Base-by-base conservation (phyloP, 371 early-diverging fungal species). In the Mucor piriformis region DNA sequence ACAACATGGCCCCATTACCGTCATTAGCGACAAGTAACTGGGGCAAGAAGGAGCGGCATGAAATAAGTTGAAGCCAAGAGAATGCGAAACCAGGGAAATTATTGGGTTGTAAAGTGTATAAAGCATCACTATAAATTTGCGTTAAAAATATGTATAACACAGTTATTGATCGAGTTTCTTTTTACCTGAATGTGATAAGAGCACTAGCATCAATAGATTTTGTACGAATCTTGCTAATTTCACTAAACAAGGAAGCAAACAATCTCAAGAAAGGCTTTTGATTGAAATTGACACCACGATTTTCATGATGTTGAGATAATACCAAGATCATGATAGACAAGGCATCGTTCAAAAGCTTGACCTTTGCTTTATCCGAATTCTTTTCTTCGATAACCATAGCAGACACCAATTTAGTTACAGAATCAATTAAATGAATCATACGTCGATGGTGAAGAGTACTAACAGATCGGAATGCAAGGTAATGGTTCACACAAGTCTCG, bases 1-100 rank as follows among this genome's bases (percentile, higher is more conserved):
- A 94, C 44, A 90, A 75, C 8, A 88, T 85, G 93, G 96, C 95
- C 16, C 89, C 88, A 61, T 84, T 77, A 63, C 20, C 33, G 35
- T 72, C 73, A 54, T 64, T 62, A 10, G 59, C 61, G 8, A 63
- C 74, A 42, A 94, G 74, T 27, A 98, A 73, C 38, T 90, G 90
- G 18, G 97, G 92, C 83, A 99, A 85, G 66, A 95, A 91, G 42
- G 83, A 81, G 0, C 96, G 87, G 61, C 96, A 94, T 6, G 95
- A 92, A 29, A 97, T 87, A 23, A 99, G 74, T 65, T 92, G 89
- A 29, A 98, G 81, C 99, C 99, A 99, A 21, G 92, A 89, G 66
- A 95, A 97, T 10, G 93, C 87, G 76, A 98, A 97, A 6, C 96
- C 96, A 44, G 99, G 96, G 52, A 96, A 83, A 54, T 87, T 82